phyloP scores from a whole-genome alignment of 2,329 filamentous ascomycete genomes.

The Biscogniauxia mediterranea region DNA sequence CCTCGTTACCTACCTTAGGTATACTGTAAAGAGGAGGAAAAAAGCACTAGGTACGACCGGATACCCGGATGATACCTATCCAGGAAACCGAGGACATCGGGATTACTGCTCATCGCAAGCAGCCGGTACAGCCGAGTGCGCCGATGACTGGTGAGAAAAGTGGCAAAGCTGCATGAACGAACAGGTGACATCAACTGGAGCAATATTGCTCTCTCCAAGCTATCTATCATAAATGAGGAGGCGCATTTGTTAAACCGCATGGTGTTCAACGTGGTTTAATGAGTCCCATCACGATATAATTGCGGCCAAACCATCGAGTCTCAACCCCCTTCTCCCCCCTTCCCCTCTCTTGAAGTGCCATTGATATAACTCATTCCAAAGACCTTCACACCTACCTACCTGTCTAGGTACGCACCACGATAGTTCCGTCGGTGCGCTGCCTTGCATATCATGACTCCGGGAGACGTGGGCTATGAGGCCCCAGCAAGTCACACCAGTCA shows the following conservation, averaged over 20 bases:
- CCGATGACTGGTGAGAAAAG: neutral
- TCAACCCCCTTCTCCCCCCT: neutral
- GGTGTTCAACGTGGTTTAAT: neutral
- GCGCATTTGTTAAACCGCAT: neutral
- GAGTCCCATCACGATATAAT: neutral
- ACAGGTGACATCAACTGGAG: neutral
- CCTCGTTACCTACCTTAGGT: no score
- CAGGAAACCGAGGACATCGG: neutral
- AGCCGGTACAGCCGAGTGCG: neutral
- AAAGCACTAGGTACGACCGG: neutral
- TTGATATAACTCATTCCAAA: neutral
- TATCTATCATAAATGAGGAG: neutral
- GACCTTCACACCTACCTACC: neutral
- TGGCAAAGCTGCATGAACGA: neutral
- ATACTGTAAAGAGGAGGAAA: no score
- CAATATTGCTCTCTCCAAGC: neutral
- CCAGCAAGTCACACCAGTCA: neutral
- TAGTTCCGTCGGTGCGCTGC: neutral
- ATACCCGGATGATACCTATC: neutral
- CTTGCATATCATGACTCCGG: slow-evolving; percentile 7
- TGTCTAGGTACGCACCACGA: neutral
- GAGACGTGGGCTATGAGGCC: slow-evolving; percentile 3
- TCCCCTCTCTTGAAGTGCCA: neutral
- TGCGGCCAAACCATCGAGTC: neutral
- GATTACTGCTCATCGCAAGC: neutral